These are phyloP conservation scores for Punica granatum DNA, from an alignment of 345 rosid species.

Conservation along the genomic window DNA sequence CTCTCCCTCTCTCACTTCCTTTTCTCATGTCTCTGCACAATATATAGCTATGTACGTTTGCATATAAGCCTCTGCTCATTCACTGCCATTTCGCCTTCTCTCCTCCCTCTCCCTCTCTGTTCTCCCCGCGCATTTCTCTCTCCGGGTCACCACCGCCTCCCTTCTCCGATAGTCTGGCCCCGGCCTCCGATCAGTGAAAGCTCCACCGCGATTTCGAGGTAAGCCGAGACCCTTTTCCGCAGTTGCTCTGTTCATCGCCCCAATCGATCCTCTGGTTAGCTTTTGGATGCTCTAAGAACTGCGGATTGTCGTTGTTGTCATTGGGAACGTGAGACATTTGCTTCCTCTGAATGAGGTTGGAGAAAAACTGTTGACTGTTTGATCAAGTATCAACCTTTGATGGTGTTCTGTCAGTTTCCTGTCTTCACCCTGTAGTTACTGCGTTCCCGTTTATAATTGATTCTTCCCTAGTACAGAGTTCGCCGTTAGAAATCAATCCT, in stretches of 20 bases:
- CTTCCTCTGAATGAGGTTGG: background rate
- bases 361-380: background rate
- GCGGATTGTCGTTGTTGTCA: background rate
- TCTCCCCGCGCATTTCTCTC: background rate
- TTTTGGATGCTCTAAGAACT: background rate
- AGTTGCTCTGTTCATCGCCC: background rate
- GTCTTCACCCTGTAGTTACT: background rate
- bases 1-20: background rate
- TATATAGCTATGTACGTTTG: too few relatives aligned
- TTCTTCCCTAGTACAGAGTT: background rate
- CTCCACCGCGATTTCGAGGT: background rate
- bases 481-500: background rate
- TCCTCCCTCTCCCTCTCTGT: background rate
- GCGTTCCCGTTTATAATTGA: background rate
- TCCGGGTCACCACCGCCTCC: background rate
- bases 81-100: background rate
- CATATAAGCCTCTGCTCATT: background rate
- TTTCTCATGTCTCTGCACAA: too few relatives aligned
- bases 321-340: background rate
- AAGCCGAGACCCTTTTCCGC: background rate
- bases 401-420: background rate
- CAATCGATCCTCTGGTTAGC: background rate
- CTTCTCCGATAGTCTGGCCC: background rate
- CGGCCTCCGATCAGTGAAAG: background rate
- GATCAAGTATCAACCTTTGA: background rate